These are phyloP conservation scores for Paxillus rubicundulus DNA, from an alignment of 768 basidiomycete species.

Conservation along the genomic window DNA sequence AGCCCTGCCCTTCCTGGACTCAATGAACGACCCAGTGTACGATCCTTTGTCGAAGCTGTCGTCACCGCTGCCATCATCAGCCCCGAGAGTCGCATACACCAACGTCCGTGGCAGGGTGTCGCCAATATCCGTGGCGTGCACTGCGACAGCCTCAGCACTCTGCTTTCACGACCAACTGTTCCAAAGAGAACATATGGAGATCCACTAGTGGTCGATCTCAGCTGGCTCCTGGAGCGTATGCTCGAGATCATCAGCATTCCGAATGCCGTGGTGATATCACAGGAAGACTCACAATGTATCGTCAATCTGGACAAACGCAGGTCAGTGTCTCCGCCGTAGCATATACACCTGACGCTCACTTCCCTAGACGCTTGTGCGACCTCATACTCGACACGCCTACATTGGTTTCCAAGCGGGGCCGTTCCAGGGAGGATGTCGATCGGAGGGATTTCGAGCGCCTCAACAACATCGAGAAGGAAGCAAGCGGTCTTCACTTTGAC, in stretches of 20 bases:
- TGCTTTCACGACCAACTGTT: conserved; percentile 52
- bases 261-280: conserved; percentile 57
- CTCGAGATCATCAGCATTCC: conserved; percentile 75
- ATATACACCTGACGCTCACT: conserved; percentile 11
- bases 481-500: conserved; percentile 60
- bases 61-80: conserved; percentile 74
- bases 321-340: conserved; percentile 36
- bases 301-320: conserved; percentile 84
- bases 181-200: conserved; percentile 46
- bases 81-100: conserved; percentile 74
- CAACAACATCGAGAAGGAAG: conserved; percentile 72
- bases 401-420: conserved; percentile 41
- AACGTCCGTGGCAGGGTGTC: conserved; percentile 75
- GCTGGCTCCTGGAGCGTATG: conserved; percentile 81
- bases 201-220: conserved; percentile 68
- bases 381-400: conserved; percentile 55
- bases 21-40: conserved; percentile 60
- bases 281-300: conserved; percentile 55
- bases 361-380: conserved; percentile 60
- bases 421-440: conserved; percentile 54
- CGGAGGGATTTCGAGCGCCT: conserved; percentile 72
- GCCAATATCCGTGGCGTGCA: conserved; percentile 58
- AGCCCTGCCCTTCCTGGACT: conserved; percentile 33
- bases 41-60: conserved; percentile 80
- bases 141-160: conserved; percentile 57